These are phyloP conservation scores for Yamadazyma takamatsuzukensis DNA, from an alignment of 805 yeast genomes.

Conservation along the genomic window DNA sequence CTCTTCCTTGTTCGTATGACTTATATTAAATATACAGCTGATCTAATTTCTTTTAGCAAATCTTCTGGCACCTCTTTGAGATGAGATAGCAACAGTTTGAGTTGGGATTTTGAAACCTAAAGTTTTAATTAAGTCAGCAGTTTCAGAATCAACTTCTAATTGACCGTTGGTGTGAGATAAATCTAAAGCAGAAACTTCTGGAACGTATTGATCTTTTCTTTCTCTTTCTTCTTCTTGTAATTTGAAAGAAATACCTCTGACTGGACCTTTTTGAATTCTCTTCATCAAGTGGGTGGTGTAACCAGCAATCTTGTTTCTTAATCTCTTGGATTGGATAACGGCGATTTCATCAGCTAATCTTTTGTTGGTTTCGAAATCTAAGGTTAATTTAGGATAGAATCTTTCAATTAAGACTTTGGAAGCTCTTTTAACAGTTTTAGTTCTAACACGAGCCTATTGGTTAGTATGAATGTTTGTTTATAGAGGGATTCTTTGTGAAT, in stretches of 20 bases:
- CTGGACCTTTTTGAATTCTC: constrained; percentile 99
- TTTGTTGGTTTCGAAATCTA: constrained; percentile 99
- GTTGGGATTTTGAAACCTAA: constrained; percentile 87
- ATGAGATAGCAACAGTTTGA: constrained; percentile 80
- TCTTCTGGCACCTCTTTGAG: constrained; percentile 89
- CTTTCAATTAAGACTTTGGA: constrained; percentile 99
- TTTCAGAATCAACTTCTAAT: constrained; percentile 95
- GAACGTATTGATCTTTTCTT: constrained; percentile 99
- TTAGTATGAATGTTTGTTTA: constrained; percentile 25
- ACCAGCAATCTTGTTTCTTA: constrained; percentile 99
- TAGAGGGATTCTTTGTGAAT: no score
- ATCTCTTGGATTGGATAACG: constrained; percentile 98
- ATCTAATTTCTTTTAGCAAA: constrained; percentile 83
- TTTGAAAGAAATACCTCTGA: constrained; percentile 99
- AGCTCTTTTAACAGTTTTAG: constrained; percentile 99
- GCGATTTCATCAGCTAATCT: constrained; percentile 98
- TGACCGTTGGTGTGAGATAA: constrained; percentile 93
- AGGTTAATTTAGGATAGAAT: constrained; percentile 98
- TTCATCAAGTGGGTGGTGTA: constrained; percentile 99
- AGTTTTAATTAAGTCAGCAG: constrained; percentile 90
- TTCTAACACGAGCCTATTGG: constrained; percentile 98
- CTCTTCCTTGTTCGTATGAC: no score
- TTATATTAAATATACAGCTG: no score
- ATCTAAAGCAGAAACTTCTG: constrained; percentile 99
- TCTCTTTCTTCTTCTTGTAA: constrained; percentile 99